Evolutionary conservation across 2,329 filamentous ascomycete species (phyloP), one percentile per base, ranked within the genome.

Genomic region (Plenodomus tracheiphilus): DNA sequence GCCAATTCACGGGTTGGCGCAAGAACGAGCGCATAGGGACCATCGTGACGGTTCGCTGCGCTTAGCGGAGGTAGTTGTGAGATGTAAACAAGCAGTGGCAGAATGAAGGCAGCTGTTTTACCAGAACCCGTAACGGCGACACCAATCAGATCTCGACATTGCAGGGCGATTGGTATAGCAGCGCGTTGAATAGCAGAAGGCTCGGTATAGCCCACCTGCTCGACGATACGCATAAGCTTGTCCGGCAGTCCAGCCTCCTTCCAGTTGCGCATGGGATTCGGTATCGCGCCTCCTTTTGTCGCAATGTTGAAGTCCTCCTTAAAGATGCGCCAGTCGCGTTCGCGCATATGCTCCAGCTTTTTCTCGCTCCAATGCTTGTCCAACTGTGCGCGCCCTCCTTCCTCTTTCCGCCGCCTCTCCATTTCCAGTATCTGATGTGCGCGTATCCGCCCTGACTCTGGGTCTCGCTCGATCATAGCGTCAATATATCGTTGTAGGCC

Each of bases 261-360:
- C 94, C 94, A 99, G 61, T 81, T 91, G 41, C 94, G 91, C 92
- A 99, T 97, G 0, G 94, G 94, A 64, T 97, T 93, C 1, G 94
- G 94, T 47, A 97, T 91, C 20, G 82, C 81, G 37, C 93, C 93
- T 49, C 94, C 94, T 73, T 96, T 97, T 8, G 91, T 97, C 35
- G 87, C 82, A 69, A 99, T 99, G 62, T 94, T 95, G 77, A 96
- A 97, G 74, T 99, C 92, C 73, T 97, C 94, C 75, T 97, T 99
- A 85, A 99, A 97, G 63, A 99, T 97, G 69, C 94, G 89, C 94
- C 94, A 99, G 74, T 99, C 94, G 70, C 94, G 83, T 75, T 97
- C 92, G 54, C 91, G 89, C 94, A 99, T 99, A 64, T 96, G 89
- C 13, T 89, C 85, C 54, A 97, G 78, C 54, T 81, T 83, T 84